These are phyloP conservation scores for Nicotiana sylvestris DNA, from an alignment of 257 asterid genomes.

Conservation along the genomic window DNA sequence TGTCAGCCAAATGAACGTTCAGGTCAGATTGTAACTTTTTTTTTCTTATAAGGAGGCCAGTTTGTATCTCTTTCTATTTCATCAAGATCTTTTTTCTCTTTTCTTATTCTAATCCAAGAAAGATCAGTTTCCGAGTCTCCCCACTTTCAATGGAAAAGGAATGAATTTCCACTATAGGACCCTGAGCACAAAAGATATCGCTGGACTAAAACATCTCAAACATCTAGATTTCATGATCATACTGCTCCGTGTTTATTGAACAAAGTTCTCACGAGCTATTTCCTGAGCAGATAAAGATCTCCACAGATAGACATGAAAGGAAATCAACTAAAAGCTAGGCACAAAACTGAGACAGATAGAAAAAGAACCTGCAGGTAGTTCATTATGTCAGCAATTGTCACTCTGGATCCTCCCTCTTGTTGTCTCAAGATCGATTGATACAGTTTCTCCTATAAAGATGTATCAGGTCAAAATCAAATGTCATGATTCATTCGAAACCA, in stretches of 20 bases:
- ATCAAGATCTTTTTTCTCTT: neutral
- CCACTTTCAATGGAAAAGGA: neutral
- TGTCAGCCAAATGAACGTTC: neutral
- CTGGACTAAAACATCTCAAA: neutral
- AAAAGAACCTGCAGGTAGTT: conserved; percentile 35
- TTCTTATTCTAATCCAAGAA: neutral
- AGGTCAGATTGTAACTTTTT: neutral
- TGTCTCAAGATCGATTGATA: conserved; percentile 45
- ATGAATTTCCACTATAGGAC: neutral
- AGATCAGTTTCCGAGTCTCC: neutral
- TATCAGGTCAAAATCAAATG: neutral
- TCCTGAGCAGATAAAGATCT: neutral
- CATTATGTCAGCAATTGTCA: conserved; percentile 33
- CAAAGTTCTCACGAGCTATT: neutral
- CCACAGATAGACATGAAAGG: neutral
- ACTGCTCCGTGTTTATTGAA: neutral
- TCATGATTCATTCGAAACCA: neutral
- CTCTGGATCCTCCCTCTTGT: conserved; percentile 46
- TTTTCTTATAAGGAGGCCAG: neutral
- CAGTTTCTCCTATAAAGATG: conserved; percentile 36
- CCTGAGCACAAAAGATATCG: neutral
- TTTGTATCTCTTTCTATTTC: neutral
- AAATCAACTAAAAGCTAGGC: neutral
- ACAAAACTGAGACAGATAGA: neutral
- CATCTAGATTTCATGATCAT: neutral